These are phyloP conservation scores for Fusarium keratoplasticum DNA, from an alignment of 2,329 filamentous ascomycete species.

Conservation along the genomic window DNA sequence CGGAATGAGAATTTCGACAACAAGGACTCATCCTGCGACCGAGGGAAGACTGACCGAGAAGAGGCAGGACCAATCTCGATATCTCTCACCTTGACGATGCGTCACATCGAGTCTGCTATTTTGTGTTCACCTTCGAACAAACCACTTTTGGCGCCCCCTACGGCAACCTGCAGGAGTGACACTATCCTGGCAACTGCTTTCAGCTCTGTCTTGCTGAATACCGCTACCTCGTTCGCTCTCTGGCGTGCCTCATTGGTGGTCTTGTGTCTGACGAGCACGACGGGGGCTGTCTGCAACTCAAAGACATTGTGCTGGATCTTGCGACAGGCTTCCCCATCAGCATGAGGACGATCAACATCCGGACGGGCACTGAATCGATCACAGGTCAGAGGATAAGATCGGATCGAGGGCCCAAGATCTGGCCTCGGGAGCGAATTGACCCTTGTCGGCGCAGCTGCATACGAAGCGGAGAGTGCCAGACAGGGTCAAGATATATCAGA, in stretches of 20 bases:
- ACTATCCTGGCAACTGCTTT: background rate
- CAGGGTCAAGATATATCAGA: background rate
- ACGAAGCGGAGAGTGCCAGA: background rate
- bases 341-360: background rate
- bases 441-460: conserved; percentile 21
- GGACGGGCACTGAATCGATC: background rate
- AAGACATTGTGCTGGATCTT: conserved; percentile 26
- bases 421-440: background rate
- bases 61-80: conserved; percentile 4
- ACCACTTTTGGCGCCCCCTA: conserved; percentile 5
- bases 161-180: conserved; percentile 27
- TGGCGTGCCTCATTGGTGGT: conserved; percentile 1
- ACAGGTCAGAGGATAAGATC: conserved; percentile 7
- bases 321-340: conserved; percentile 2
- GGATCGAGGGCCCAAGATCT: conserved; percentile 23
- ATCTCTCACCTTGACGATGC: conserved; percentile 27
- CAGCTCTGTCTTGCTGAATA: background rate
- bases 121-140: conserved; percentile 13
- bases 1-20: background rate
- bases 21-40: background rate
- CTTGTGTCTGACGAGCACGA: background rate
- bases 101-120: conserved; percentile 16
- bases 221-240: background rate
- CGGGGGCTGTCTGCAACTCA: conserved; percentile 1
- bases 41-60: background rate